Evolutionary conservation across 306 rosid species (phyloP).

Genomic region (Acacia melanoxylon): DNA sequence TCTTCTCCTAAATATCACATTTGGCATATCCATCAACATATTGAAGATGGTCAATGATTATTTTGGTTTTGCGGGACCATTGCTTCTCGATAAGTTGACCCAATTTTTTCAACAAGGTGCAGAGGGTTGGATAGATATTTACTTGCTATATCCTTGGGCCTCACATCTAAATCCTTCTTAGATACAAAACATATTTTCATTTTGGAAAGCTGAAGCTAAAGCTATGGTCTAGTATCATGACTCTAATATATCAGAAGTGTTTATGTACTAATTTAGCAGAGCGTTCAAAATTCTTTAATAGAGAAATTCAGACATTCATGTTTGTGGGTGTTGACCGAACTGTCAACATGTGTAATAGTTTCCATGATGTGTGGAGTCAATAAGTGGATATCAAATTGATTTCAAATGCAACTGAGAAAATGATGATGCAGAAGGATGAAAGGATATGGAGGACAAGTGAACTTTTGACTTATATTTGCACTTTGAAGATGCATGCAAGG

Average conservation of each 20-base stretch:
- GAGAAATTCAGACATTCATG: conserved; percentile 98
- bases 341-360: conserved; percentile 85
- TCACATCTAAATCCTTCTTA: conserved; percentile 76
- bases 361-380: conserved; percentile 97
- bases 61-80: conserved; percentile 86
- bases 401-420: conserved; percentile 84
- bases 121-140: conserved; percentile 64
- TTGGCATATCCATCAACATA: too few species aligned
- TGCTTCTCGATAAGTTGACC: conserved; percentile 94
- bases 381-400: conserved; percentile 84
- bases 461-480: conserved; percentile 80
- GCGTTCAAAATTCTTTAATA: conserved; percentile 80
- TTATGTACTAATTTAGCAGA: conserved; percentile 69
- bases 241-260: conserved; percentile 84
- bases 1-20: too few species aligned
- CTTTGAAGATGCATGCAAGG: conserved; percentile 94
- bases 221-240: conserved; percentile 89
- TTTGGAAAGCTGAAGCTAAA: conserved; percentile 86
- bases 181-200: conserved; percentile 86
- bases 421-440: conserved; percentile 97
- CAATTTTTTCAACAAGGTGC: conserved; percentile 86
- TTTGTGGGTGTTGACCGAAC: conserved; percentile 90
- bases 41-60: conserved; percentile 84
- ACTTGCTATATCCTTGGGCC: conserved; percentile 88
- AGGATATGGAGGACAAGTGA: conserved; percentile 90